These are phyloP conservation scores for Boletus pseudopeckii DNA, from an alignment of 768 basidiomycete species.

Conservation along the genomic window DNA sequence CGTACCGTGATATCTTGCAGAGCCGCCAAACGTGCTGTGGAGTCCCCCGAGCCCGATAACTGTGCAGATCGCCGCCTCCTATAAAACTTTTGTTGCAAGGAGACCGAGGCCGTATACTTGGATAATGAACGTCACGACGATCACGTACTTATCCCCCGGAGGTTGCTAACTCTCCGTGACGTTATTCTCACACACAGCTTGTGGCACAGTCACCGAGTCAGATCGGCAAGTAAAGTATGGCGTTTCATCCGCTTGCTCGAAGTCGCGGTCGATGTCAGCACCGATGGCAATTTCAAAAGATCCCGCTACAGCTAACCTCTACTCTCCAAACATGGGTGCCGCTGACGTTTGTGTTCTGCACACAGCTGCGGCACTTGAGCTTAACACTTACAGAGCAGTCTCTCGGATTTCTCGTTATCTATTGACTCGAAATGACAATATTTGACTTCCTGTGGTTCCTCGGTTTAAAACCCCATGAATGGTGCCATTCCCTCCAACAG, in stretches of 20 bases:
- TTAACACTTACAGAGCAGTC: constrained; percentile 5
- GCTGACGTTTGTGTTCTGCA: constrained; percentile 2
- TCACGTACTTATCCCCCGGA: constrained; percentile 5
- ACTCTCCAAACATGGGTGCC: constrained; percentile 18
- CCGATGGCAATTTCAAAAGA: constrained; percentile 20
- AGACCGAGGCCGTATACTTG: neutral
- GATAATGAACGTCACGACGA: neutral
- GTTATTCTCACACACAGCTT: constrained; percentile 32
- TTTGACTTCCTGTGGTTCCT: constrained; percentile 23
- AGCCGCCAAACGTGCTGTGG: constrained; percentile 9
- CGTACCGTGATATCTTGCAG: neutral
- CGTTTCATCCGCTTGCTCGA: constrained; percentile 20
- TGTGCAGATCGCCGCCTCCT: neutral
- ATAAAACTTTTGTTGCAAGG: neutral
- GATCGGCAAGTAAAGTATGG: constrained; percentile 26
- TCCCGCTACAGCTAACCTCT: constrained; percentile 16
- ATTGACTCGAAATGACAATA: constrained; percentile 25
- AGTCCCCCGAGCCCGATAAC: neutral
- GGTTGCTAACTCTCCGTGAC: constrained; percentile 7
- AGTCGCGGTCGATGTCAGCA: constrained; percentile 15
- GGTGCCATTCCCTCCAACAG: constrained; percentile 2
- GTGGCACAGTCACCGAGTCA: constrained; percentile 22
- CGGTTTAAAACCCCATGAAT: constrained; percentile 21
- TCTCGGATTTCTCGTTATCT: constrained; percentile 17
- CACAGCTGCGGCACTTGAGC: constrained; percentile 20